Percentiles rank a stretch among this genome's conserved stretches.
Conservation (phyloP, 208 protist genomes). For the Strigomonas culicis region DNA sequence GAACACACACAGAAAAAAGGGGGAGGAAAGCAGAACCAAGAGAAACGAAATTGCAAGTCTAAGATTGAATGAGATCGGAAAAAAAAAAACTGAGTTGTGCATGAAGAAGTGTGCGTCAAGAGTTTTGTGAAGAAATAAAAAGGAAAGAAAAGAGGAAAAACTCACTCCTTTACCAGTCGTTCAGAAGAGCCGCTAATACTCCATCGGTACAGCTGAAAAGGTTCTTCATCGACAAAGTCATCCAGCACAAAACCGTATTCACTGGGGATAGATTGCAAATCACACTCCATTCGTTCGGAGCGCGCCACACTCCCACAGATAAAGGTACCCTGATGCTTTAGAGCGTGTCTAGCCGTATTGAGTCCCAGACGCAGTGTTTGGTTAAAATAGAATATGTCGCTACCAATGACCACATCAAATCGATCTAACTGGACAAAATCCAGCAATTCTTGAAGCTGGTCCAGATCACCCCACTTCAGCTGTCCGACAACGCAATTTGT, state of each 20-base stretch:
- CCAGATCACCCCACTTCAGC: constrained; percentile 41
- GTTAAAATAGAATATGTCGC: constrained; percentile 69
- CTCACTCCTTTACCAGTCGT: not conserved
- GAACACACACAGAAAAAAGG: too few species aligned
- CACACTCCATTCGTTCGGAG: constrained; percentile 50
- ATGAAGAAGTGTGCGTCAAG: not conserved
- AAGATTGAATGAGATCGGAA: too few species aligned
- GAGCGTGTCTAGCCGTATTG: constrained; percentile 23
- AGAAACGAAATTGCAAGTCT: too few species aligned
- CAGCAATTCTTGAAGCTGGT: constrained; percentile 20
- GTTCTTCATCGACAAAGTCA: constrained; percentile 12
- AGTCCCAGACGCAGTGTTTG: constrained; percentile 29
- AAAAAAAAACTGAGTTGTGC: not conserved
- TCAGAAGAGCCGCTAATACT: not conserved
- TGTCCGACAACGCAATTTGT: constrained; percentile 21
- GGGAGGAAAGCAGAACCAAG: too few species aligned
- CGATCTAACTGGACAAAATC: constrained; percentile 13
- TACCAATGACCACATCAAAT: constrained; percentile 57
- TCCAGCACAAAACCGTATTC: constrained; percentile 24
- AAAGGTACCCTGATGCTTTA: constrained; percentile 21
- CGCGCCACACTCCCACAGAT: constrained; percentile 45
- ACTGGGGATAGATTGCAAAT: constrained; percentile 31
- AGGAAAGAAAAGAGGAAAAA: not conserved
- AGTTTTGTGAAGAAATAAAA: not conserved
- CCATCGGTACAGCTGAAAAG: constrained; percentile 38